These are phyloP conservation scores for Hypoxylon sp. DNA, from an alignment of 2,329 filamentous ascomycete genomes.

Conservation along the genomic window DNA sequence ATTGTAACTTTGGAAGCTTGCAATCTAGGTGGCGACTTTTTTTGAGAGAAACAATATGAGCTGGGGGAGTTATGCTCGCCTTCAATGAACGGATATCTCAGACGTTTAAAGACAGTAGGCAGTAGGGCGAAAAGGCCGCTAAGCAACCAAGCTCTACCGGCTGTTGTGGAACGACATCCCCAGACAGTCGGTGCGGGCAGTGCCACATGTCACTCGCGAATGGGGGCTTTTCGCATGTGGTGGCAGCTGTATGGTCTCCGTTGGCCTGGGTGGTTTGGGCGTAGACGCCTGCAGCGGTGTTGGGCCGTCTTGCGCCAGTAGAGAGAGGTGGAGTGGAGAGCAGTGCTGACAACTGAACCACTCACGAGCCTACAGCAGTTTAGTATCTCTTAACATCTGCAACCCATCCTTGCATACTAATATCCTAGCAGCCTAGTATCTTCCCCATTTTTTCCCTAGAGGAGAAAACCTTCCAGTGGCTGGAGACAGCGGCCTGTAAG, in stretches of 20 bases:
- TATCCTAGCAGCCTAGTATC: slow-evolving; percentile 16
- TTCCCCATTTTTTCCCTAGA: slow-evolving; percentile 32
- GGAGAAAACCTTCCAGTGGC: slow-evolving; percentile 34
- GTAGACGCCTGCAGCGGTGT: slow-evolving; percentile 49
- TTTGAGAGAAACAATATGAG: slow-evolving; percentile 35
- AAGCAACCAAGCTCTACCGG: slow-evolving; percentile 40
- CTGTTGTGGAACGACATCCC: slow-evolving; percentile 49
- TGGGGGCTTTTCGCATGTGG: slow-evolving; percentile 52
- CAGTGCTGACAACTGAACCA: slow-evolving; percentile 38
- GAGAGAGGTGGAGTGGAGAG: slow-evolving; percentile 46
- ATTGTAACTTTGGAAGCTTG: slow-evolving; percentile 23
- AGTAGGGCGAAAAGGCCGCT: slow-evolving; percentile 44
- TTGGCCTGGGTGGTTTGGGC: slow-evolving; percentile 48
- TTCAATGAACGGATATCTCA: slow-evolving; percentile 39
- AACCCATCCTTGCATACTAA: slow-evolving; percentile 47
- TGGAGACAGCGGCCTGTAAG: slow-evolving; percentile 36
- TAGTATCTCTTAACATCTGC: slow-evolving; percentile 44
- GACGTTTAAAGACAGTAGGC: slow-evolving; percentile 41
- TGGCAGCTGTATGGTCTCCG: slow-evolving; percentile 50
- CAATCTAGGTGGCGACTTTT: slow-evolving; percentile 31
- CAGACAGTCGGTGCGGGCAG: slow-evolving; percentile 48
- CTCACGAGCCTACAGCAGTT: slow-evolving; percentile 33
- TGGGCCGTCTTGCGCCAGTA: slow-evolving; percentile 52
- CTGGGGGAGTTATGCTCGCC: slow-evolving; percentile 35
- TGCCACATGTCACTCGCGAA: slow-evolving; percentile 55